Conservation (phyloP, 2,329 filamentous ascomycete genomes). For the Verticillium longisporum region DNA sequence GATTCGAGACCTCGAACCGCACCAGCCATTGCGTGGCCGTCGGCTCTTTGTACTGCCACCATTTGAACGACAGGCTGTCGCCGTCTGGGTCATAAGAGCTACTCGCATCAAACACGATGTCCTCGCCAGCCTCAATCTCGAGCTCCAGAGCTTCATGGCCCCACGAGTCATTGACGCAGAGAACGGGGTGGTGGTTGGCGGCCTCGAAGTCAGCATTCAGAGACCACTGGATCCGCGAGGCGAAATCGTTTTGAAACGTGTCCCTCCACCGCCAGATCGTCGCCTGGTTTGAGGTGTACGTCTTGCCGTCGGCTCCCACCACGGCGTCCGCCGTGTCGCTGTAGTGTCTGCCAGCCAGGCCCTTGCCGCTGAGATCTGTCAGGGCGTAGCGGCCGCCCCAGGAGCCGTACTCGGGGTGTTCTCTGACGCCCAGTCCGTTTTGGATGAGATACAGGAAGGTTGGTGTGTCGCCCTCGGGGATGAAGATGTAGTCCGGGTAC, state of each 20-base stretch:
- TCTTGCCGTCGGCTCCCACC: constrained; percentile 18
- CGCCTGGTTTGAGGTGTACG: constrained; percentile 19
- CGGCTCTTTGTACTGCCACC: constrained; percentile 38
- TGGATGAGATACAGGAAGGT: constrained; percentile 41
- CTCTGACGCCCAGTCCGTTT: constrained; percentile 36
- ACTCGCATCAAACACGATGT: constrained; percentile 34
- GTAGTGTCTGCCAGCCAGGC: constrained; percentile 9
- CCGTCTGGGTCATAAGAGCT: constrained; percentile 38
- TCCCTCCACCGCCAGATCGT: constrained; percentile 34
- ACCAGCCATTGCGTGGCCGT: constrained; percentile 30
- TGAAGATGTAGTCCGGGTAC: constrained; percentile 41
- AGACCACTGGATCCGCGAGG: constrained; percentile 31
- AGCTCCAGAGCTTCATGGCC: constrained; percentile 28
- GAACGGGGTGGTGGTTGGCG: constrained; percentile 39
- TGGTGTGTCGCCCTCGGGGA: constrained; percentile 45
- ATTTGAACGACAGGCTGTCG: constrained; percentile 34
- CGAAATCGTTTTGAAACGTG: constrained; percentile 32
- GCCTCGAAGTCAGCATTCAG: constrained; percentile 15
- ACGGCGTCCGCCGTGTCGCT: constrained; percentile 19
- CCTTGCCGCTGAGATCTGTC: not conserved
- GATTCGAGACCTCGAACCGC: constrained; percentile 25
- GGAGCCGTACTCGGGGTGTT: constrained; percentile 37
- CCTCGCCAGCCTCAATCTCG: constrained; percentile 23
- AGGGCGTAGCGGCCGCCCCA: constrained; percentile 40
- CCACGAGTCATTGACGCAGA: constrained; percentile 30